A percentile compares a stretch with the other conserved stretches of the same genome.
Conservation (phyloP, 2,329 filamentous ascomycete species). For the Didymellaceae sp. region DNA sequence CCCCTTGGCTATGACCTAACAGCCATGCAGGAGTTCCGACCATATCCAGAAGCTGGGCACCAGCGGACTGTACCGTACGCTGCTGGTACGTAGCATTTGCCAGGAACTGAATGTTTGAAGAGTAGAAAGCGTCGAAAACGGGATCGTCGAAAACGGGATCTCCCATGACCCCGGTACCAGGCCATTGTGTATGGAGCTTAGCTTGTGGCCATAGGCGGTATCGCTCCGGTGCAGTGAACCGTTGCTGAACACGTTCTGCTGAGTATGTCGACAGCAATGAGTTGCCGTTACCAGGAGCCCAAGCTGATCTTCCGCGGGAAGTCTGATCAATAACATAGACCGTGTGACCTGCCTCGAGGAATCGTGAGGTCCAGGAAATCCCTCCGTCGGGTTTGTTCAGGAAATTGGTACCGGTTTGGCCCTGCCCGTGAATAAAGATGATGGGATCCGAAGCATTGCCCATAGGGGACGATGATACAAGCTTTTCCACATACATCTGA, state of each 20-base stretch:
- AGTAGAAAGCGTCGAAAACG: constrained; percentile 58
- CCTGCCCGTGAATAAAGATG: constrained; percentile 39
- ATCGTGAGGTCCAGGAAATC: constrained; percentile 58
- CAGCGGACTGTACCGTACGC: constrained; percentile 35
- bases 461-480: constrained; percentile 18
- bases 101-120: constrained; percentile 51
- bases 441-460: constrained; percentile 24
- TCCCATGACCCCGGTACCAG: constrained; percentile 45
- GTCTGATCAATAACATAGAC: constrained; percentile 58
- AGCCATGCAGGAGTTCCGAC: constrained; percentile 53
- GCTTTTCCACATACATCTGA: constrained; percentile 41
- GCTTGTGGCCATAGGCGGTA: constrained; percentile 53
- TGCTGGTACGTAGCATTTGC: constrained; percentile 33
- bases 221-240: constrained; percentile 45
- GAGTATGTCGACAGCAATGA: constrained; percentile 21
- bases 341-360: constrained; percentile 55
- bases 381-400: constrained; percentile 57
- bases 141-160: constrained; percentile 60
- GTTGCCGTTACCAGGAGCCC: constrained; percentile 45
- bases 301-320: constrained; percentile 55
- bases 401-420: constrained; percentile 42
- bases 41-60: constrained; percentile 50
- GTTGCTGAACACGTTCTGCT: constrained; percentile 22
- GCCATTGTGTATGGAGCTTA: constrained; percentile 54
- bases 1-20: constrained; percentile 55